These are phyloP conservation scores for Pythium rhizo-oryzae DNA, from an alignment of 352 stramenopile species.

Conservation along the genomic window DNA sequence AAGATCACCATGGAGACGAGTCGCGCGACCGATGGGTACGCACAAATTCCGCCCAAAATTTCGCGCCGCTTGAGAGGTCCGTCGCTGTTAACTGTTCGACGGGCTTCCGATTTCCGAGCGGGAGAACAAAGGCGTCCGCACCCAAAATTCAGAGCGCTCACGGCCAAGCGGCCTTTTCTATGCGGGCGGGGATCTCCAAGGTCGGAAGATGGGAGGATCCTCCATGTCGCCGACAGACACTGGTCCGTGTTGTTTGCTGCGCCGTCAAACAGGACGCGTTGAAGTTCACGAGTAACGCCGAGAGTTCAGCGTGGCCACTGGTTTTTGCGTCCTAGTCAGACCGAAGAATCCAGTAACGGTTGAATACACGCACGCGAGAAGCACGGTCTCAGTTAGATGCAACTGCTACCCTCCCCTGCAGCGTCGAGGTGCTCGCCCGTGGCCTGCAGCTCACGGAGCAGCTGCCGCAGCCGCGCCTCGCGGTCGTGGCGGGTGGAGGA, in stretches of 20 bases:
- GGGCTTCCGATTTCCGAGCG: not conserved
- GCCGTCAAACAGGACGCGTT: not conserved
- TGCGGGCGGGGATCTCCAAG: not conserved
- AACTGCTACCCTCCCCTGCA: not conserved
- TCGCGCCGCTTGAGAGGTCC: conserved; percentile 3
- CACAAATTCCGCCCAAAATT: conserved; percentile 11
- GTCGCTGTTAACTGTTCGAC: not conserved
- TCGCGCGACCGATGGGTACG: not conserved
- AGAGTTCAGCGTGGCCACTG: not conserved
- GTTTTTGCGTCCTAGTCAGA: not conserved
- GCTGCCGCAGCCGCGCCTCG: conserved; percentile 40
- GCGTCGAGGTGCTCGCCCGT: conserved; percentile 11
- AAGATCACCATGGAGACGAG: conserved; percentile 3
- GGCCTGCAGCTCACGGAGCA: conserved; percentile 43
- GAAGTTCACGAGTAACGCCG: not conserved
- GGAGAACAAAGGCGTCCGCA: too few species aligned
- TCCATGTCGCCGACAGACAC: too few species aligned
- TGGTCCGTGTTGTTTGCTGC: too few species aligned
- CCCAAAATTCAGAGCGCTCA: not conserved
- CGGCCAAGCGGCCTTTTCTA: not conserved
- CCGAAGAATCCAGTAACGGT: not conserved
- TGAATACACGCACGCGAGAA: too few species aligned
- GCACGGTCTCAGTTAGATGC: too few species aligned
- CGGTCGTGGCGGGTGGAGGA: conserved; percentile 20
- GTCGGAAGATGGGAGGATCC: conserved; percentile 1